Base-by-base conservation (phyloP, 495 filamentous ascomycete genomes). In the Aspergillus coremiiformis region DNA sequence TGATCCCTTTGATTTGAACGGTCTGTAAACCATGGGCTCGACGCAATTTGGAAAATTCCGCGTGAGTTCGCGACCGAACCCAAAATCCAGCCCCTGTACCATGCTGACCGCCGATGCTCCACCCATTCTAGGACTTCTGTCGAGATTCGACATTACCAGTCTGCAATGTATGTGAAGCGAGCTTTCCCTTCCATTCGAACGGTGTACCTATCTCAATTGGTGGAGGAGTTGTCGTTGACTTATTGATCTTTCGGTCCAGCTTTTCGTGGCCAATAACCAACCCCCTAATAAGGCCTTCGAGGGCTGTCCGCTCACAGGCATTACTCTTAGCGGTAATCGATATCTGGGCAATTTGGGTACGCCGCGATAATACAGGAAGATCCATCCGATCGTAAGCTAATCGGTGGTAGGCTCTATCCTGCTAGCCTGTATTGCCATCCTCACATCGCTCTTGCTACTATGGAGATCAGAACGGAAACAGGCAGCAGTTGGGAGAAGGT, bases 401-500 rank as follows among this genome's bases (percentile, higher is more conserved):
- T 35, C 29, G 12, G n/a, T 14, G 55, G 42, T 56, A 95, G 90
- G 93, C n/a, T 93, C 91, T n/a, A 93, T 97, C 63, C 45, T 97
- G 44, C 64, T 96, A 39, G 85, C 80, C 42, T 88, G 80, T 49
- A 65, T 95, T 45, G 86, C 90, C 15, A 93, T 97, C 58, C 54
- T 79, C 9, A 68, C 79, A 5, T 76, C 86, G 7, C 55, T 74
- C 14, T 78, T 81, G 33, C 71, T 99, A 47, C 49, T 96, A 61
- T 82, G 83, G 68, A 75, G 84, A 55, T 90, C 93, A n/a, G 87
- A 99, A 58, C 79, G 77, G 66, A 99, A 99, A 75, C 82, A 85
- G 66, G 93, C 93, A 53, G 93, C 93, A 47, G 93, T 99, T 41
- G 93, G 93, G 33, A 77, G 93, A 72, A 88, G 92, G 92, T 95